These are phyloP conservation scores for Diaporthe velutina DNA, from an alignment of 2,329 filamentous ascomycete genomes.

Conservation along the genomic window DNA sequence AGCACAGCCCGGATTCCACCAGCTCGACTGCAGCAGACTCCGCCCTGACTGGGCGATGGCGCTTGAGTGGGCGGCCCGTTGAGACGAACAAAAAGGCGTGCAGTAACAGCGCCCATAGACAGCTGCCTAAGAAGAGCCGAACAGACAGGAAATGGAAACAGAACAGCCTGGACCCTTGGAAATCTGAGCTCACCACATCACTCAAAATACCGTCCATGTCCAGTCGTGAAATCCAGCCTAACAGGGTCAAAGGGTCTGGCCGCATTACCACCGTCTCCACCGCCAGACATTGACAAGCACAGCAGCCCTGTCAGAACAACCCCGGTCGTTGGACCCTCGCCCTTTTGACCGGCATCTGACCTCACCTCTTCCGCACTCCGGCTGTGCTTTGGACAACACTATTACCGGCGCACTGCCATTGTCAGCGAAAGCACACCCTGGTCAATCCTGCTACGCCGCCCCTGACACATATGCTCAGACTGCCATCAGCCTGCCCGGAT, in stretches of 20 bases:
- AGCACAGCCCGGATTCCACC: neutral
- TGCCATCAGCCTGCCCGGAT: neutral
- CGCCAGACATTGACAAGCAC: neutral
- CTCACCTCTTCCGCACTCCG: neutral
- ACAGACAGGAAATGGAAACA: neutral
- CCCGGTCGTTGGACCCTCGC: neutral
- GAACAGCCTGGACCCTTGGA: too few species aligned
- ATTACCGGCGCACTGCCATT: neutral
- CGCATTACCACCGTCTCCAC: neutral
- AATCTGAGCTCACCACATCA: neutral
- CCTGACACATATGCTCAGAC: neutral
- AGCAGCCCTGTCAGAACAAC: neutral
- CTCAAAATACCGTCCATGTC: neutral
- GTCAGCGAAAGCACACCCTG: neutral
- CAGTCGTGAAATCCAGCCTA: neutral
- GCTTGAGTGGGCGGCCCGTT: neutral
- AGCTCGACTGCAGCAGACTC: neutral
- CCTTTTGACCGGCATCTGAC: neutral
- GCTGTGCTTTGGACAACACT: neutral
- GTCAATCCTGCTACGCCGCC: neutral
- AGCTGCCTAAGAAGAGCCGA: neutral
- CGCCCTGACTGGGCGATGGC: too few species aligned
- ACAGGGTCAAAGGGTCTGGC: conserved; percentile 8
- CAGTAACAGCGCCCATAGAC: neutral
- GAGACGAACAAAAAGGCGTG: neutral